Evolutionary conservation across 305 asterid species (phyloP), one percentile per base, ranked within the genome.

Genomic region (Fraxinus platypoda): DNA sequence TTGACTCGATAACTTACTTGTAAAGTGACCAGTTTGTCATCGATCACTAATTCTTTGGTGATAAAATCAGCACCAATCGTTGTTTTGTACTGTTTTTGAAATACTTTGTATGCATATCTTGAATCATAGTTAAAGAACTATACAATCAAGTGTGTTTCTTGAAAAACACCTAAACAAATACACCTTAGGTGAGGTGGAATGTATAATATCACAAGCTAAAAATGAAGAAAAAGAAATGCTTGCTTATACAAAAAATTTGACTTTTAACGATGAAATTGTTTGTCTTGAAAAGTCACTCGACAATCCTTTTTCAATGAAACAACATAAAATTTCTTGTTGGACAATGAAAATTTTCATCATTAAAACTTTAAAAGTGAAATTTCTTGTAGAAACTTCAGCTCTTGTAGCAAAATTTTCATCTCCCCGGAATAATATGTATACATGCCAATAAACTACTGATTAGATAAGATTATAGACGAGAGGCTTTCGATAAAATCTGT

Each of bases 51-150:
- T 80, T 92, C 94, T 81, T 91, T 91, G 79, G 97, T 91, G 25
- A 89, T 90, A 78, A 92, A 92, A 87, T 92, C 97, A 81, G 97
- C 97, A 7, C 97, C 97, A 70, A 92, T 92, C 78, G 94, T 92
- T 33, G 93, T 89, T 84, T 90, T 92, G 64, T 92, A 86, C 83
- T 87, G 93, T 1, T 86, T 38, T 35, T 85, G 86, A 66, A 88
- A 92, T 75, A 89, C 88, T 41, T 91, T 87, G 84, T 85, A 77
- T 8, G 79, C 92, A 80, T 92, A 92, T 89, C 97, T 92, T 76
- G 15, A 75, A 5, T 78, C 12, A 2, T 15, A 62, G 86, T 88
- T 78, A 87, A 90, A 2, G 62, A 59, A 78, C 28, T 13, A 30
- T 74, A 82, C 31, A 43, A 43, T 43, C 17, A 12, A 43, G n/a